Evolutionary conservation across 2,329 filamentous ascomycete species (phyloP).

Genomic region (Xylariaceae sp.): DNA sequence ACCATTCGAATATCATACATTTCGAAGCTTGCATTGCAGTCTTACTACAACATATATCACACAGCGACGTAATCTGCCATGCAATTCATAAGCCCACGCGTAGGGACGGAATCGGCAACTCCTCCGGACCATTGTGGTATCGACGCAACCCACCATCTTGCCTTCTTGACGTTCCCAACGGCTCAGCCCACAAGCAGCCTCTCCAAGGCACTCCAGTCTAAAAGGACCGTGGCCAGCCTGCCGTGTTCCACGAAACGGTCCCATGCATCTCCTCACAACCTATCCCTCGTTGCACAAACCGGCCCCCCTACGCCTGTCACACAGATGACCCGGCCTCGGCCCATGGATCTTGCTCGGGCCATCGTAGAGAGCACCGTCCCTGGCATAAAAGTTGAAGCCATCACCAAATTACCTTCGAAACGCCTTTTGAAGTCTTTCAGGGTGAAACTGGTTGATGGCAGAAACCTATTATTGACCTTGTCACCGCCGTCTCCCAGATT

Average conservation of each 20-base stretch:
- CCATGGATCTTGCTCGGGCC: slow-evolving; percentile 33
- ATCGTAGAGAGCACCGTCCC: slow-evolving; percentile 34
- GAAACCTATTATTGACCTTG: slow-evolving; percentile 39
- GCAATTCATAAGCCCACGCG: slow-evolving; percentile 24
- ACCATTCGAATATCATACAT: slow-evolving; percentile 7
- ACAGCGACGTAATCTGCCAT: slow-evolving; percentile 12
- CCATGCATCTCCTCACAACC: slow-evolving; percentile 26
- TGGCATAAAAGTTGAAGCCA: slow-evolving; percentile 31
- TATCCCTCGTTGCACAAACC: slow-evolving; percentile 26
- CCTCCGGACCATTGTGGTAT: slow-evolving; percentile 25
- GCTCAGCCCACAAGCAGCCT: slow-evolving; percentile 19
- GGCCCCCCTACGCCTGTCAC: slow-evolving; percentile 21
- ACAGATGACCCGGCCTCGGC: slow-evolving; percentile 34
- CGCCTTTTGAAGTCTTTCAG: slow-evolving; percentile 40
- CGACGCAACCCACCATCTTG: slow-evolving; percentile 21
- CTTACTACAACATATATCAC: slow-evolving; percentile 10
- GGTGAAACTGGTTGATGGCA: slow-evolving; percentile 39
- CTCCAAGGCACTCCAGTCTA: slow-evolving; percentile 23
- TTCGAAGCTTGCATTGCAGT: slow-evolving; percentile 12
- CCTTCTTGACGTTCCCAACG: slow-evolving; percentile 24
- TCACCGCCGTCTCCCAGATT: slow-evolving; percentile 41
- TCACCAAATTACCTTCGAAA: slow-evolving; percentile 34
- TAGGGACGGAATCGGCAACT: slow-evolving; percentile 25
- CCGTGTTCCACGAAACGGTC: slow-evolving; percentile 30
- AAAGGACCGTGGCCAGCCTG: slow-evolving; percentile 23